A percentile compares a stretch with the other conserved stretches of the same genome.
Evolutionary conservation across 2,329 filamentous ascomycete genomes (phyloP).

Genomic region (Colletotrichum cordylinicola): DNA sequence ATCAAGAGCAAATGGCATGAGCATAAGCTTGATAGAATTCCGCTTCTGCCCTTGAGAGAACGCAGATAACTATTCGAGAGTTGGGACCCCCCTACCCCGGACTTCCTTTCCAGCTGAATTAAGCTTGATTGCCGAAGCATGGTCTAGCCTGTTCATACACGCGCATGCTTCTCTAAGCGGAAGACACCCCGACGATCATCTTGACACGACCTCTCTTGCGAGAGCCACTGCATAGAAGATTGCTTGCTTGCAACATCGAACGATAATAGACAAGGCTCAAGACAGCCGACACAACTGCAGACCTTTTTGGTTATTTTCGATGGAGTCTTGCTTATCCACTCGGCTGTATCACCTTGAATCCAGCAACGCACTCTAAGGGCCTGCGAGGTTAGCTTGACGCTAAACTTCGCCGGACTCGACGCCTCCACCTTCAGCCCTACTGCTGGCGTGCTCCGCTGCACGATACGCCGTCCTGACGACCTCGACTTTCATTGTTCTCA

Average conservation of each 20-base stretch:
- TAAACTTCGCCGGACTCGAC: background rate
- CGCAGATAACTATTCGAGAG: background rate
- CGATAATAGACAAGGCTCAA: background rate
- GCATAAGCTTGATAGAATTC: background rate
- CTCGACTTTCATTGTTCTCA: background rate
- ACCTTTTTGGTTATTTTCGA: background rate
- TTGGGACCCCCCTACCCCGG: background rate
- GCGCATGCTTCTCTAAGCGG: background rate
- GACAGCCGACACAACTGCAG: background rate
- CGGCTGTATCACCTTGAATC: background rate
- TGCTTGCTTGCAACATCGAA: background rate
- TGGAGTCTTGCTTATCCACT: background rate
- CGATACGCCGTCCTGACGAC: background rate
- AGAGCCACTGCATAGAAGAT: background rate
- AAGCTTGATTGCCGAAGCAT: background rate
- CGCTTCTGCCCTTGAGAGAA: background rate
- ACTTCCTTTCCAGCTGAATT: background rate
- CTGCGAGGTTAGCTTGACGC: background rate
- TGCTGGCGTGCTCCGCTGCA: background rate
- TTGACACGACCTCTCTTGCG: background rate
- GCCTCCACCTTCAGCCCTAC: constrained; percentile 8
- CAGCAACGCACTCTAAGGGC: background rate
- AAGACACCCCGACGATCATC: background rate
- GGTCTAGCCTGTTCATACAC: background rate
- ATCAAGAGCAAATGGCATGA: background rate